Conservation (phyloP, 345 rosid genomes). For the Citrus reticulata region DNA sequence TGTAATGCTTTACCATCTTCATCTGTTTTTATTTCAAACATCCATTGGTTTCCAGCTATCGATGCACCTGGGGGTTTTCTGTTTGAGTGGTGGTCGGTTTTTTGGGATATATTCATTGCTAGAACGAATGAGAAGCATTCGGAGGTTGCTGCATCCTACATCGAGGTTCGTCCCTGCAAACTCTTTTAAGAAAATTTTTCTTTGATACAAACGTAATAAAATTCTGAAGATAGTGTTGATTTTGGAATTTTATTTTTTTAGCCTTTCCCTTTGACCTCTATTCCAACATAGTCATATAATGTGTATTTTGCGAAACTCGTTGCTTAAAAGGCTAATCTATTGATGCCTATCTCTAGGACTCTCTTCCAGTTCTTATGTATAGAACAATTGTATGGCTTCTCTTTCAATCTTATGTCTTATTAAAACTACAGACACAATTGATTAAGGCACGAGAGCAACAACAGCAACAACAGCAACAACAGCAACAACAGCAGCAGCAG, state of each 20-base stretch:
- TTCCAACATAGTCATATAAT: background rate
- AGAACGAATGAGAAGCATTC: slow-evolving; percentile 98
- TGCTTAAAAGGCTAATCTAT: background rate
- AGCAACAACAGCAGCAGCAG: slow-evolving; percentile 32
- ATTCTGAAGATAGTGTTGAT: background rate
- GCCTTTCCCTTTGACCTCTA: background rate
- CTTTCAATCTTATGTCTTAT: background rate
- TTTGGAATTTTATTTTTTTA: background rate
- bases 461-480: slow-evolving; percentile 29
- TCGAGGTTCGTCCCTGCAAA: slow-evolving; percentile 54
- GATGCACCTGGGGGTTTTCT: slow-evolving; percentile 99
- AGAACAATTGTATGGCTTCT: background rate
- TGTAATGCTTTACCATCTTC: background rate
- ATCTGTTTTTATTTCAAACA: slow-evolving; percentile 11
- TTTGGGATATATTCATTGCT: slow-evolving; percentile 99
- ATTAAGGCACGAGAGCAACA: slow-evolving; percentile 71
- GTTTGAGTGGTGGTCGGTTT: slow-evolving; percentile 99
- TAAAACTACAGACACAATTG: slow-evolving; percentile 53
- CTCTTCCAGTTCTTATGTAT: background rate
- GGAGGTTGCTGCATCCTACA: slow-evolving; percentile 96
- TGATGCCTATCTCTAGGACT: background rate
- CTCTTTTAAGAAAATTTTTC: background rate
- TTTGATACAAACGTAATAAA: background rate
- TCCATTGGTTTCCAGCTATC: slow-evolving; percentile 57
- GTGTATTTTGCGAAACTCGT: background rate